These are phyloP conservation scores for Ogataea haglerorum DNA, from an alignment of 805 yeast genomes.

Conservation along the genomic window DNA sequence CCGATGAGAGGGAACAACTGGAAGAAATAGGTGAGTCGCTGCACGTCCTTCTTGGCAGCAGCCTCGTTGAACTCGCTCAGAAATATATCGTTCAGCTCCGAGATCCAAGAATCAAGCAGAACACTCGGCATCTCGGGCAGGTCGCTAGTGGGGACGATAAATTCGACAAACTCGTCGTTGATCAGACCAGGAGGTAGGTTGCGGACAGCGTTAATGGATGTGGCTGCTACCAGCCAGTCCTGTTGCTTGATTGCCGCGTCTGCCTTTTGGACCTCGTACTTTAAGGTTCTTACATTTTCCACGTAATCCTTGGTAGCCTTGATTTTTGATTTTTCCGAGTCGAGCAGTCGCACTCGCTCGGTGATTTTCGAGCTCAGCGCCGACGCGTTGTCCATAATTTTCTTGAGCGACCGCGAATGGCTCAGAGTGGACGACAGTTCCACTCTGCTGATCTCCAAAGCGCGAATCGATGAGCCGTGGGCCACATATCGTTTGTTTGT, in stretches of 20 bases:
- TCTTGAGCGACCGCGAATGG: conserved; percentile 52
- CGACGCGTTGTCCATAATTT: conserved; percentile 57
- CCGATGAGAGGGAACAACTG: conserved; percentile 85
- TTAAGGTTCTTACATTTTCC: conserved; percentile 59
- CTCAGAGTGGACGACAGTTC: conserved; percentile 59
- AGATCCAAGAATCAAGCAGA: conserved; percentile 56
- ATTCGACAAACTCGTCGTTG: conserved; percentile 67
- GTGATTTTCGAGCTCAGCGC: conserved; percentile 66
- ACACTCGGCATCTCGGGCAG: conserved; percentile 74
- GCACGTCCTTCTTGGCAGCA: conserved; percentile 61
- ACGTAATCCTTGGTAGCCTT: conserved; percentile 61
- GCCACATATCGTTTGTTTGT: conserved; percentile 34
- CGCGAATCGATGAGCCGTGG: conserved; percentile 37
- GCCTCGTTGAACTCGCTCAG: conserved; percentile 65
- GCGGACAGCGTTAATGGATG: conserved; percentile 52
- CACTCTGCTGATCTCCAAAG: conserved; percentile 57
- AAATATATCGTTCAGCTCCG: conserved; percentile 55
- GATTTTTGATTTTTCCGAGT: conserved; percentile 66
- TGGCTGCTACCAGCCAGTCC: conserved; percentile 79
- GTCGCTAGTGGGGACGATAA: conserved; percentile 81
- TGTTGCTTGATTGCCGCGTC: conserved; percentile 62
- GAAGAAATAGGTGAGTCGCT: conserved; percentile 71
- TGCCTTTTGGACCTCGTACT: conserved; percentile 61
- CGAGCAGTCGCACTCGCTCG: conserved; percentile 63
- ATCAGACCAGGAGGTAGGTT: conserved; percentile 51